Conservation (phyloP, 2,329 filamentous ascomycete genomes). For the Cadophora sp. region DNA sequence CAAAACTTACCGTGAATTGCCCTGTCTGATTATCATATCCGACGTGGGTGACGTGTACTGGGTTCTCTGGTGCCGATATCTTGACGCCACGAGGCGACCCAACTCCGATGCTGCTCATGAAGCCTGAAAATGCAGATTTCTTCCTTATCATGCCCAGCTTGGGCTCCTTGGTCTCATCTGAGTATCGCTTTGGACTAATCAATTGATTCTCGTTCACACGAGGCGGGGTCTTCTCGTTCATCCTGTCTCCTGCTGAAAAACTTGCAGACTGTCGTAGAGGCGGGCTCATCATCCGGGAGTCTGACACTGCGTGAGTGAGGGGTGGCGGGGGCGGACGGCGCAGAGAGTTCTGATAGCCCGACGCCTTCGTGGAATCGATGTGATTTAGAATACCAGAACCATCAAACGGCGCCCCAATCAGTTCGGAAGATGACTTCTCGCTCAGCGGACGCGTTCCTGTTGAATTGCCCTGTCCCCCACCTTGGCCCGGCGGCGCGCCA, state of each 20-base stretch:
- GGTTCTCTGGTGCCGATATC: slow-evolving; percentile 98
- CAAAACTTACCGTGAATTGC: slow-evolving; percentile 80
- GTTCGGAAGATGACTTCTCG: slow-evolving; percentile 60
- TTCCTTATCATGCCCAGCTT: slow-evolving; percentile 72
- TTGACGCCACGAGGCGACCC: slow-evolving; percentile 88
- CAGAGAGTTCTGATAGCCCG: slow-evolving; percentile 45
- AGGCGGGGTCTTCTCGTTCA: slow-evolving; percentile 56
- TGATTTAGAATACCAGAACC: slow-evolving; percentile 66
- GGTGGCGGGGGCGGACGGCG: slow-evolving; percentile 53
- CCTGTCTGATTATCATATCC: slow-evolving; percentile 96
- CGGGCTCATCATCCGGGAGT: slow-evolving; percentile 60
- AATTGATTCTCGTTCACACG: slow-evolving; percentile 53
- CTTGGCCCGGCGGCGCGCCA: slow-evolving; percentile 31
- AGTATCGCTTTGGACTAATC: slow-evolving; percentile 73
- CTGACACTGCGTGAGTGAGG: slow-evolving; percentile 59
- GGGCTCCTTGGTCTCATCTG: slow-evolving; percentile 74
- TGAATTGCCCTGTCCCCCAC: slow-evolving; percentile 36
- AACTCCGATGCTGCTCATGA: slow-evolving; percentile 80
- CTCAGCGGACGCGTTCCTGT: slow-evolving; percentile 48
- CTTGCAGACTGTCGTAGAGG: slow-evolving; percentile 70
- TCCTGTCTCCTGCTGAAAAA: slow-evolving; percentile 60
- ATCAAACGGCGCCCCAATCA: slow-evolving; percentile 72
- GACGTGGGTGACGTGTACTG: slow-evolving; percentile 96
- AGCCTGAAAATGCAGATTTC: slow-evolving; percentile 87
- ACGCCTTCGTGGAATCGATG: slow-evolving; percentile 55